phyloP scores from a whole-genome alignment of 495 filamentous ascomycete genomes.

The Opeltia flavorubescens region DNA sequence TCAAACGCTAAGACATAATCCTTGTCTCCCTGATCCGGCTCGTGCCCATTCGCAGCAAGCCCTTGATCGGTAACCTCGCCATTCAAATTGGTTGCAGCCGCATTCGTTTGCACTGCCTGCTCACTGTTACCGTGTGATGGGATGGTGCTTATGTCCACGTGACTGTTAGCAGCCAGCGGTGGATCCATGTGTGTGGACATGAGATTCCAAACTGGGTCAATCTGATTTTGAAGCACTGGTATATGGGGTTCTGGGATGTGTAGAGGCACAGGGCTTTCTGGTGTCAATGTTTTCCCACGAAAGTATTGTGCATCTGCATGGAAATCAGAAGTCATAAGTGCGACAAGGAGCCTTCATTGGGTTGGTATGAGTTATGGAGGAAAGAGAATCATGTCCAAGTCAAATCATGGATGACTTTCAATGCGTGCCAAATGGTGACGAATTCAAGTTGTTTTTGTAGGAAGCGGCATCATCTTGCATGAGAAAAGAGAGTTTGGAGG shows the following conservation, averaged over 20 bases:
- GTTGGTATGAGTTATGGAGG: not conserved
- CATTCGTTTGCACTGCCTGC: not conserved
- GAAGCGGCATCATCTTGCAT: too few relatives aligned
- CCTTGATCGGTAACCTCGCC: not conserved
- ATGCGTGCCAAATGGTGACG: too few relatives aligned
- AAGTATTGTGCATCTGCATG: slow-evolving; percentile 51
- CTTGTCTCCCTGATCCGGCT: slow-evolving; percentile 19
- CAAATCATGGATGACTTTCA: too few relatives aligned
- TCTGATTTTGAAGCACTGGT: slow-evolving; percentile 57
- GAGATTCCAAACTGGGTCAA: slow-evolving; percentile 58
- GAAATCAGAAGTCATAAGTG: slow-evolving; percentile 48
- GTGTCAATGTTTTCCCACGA: slow-evolving; percentile 54
- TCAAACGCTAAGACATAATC: slow-evolving; percentile 37
- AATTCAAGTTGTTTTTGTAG: too few relatives aligned
- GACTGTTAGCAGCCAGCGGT: slow-evolving; percentile 1
- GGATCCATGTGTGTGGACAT: slow-evolving; percentile 36
- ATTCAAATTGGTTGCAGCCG: not conserved
- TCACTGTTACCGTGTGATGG: not conserved
- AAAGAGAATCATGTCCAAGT: not conserved
- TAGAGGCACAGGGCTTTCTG: slow-evolving; percentile 56
- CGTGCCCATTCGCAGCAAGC: not conserved
- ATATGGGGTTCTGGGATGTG: slow-evolving; percentile 59
- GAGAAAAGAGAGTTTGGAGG: too few relatives aligned
- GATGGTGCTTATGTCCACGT: not conserved
- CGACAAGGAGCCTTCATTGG: slow-evolving; percentile 6